Evolutionary conservation across 805 yeast species (phyloP), one percentile per base, ranked within the genome.

Genomic region (Peterozyma xylosa): DNA sequence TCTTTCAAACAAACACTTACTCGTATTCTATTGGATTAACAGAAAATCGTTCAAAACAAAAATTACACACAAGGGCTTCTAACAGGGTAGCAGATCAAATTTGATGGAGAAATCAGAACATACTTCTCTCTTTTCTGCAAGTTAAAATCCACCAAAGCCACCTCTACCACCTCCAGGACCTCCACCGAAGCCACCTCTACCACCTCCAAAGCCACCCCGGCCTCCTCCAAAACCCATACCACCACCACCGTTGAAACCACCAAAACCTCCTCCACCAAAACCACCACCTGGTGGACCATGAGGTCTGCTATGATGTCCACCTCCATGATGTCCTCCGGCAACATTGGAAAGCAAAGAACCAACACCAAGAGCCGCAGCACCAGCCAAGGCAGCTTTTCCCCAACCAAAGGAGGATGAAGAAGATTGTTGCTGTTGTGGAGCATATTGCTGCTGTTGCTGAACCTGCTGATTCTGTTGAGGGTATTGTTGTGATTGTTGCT

Each of bases 351-450:
- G 27, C 43, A 39, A 16, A 3, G n/a, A 30, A 30, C 37, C 18
- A 21, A 29, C 42, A 29, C 45, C 48, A 13, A 42, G 15, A n/a
- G 45, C 45, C 2, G 45, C 48, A 11, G 42, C 48, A 34, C 42
- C 42, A 5, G 45, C 42, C 33, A 38, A 29, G 1, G 48, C 42
- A 10, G 21, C 14, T 15, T 36, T 32, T 30, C 48, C 48, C 33
- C 41, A 21, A 21, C 41, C 37, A 5, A 35, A 38, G 21, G 39
- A 33, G 7, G 42, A 21, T 30, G 38, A 41, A 21, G 27, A 21
- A 21, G 27, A 21, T 21, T 21, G 27, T 11, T 41, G 47, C 34
- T 34, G 38, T 27, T 38, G 43, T 27, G 33, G 30, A 18, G 41
- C 37, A 13, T 30, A 41, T 39, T 43, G 46, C 32, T 42, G 43